Conservation (phyloP, 805 yeast species). For the Myxozyma sirexii region DNA sequence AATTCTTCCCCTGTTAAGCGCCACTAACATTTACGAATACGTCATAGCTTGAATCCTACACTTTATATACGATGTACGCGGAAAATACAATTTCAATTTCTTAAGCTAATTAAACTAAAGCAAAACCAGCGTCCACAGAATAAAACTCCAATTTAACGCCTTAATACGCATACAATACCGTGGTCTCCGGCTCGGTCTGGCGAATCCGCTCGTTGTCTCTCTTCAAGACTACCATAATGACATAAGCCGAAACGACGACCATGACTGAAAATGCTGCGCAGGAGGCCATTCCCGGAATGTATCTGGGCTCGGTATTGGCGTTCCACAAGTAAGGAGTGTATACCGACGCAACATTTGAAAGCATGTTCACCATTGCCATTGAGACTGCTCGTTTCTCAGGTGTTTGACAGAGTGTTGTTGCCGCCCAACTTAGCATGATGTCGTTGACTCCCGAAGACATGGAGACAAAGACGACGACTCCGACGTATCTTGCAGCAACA, state of each 20-base stretch:
- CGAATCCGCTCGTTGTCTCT: slow-evolving; percentile 18
- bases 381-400: slow-evolving; percentile 49
- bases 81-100: too few species aligned
- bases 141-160: not conserved
- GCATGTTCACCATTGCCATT: slow-evolving; percentile 44
- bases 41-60: too few species aligned
- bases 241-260: slow-evolving; percentile 8
- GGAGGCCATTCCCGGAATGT: slow-evolving; percentile 14
- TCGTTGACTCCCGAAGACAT: slow-evolving; percentile 30
- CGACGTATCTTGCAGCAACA: slow-evolving; percentile 22
- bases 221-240: slow-evolving; percentile 3
- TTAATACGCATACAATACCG: slow-evolving; percentile 20
- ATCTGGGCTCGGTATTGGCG: slow-evolving; percentile 7
- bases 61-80: too few species aligned
- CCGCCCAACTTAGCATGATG: slow-evolving; percentile 25
- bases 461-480: slow-evolving; percentile 23
- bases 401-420: slow-evolving; percentile 50
- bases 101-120: too few species aligned
- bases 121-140: not conserved
- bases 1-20: too few species aligned
- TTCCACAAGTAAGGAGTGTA: slow-evolving; percentile 27
- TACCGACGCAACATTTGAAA: slow-evolving; percentile 22
- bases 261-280: slow-evolving; percentile 15
- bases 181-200: slow-evolving; percentile 13
- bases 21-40: too few species aligned